Evolutionary conservation across 305 asterid species (phyloP).

Genomic region (Plantago coronopus): DNA sequence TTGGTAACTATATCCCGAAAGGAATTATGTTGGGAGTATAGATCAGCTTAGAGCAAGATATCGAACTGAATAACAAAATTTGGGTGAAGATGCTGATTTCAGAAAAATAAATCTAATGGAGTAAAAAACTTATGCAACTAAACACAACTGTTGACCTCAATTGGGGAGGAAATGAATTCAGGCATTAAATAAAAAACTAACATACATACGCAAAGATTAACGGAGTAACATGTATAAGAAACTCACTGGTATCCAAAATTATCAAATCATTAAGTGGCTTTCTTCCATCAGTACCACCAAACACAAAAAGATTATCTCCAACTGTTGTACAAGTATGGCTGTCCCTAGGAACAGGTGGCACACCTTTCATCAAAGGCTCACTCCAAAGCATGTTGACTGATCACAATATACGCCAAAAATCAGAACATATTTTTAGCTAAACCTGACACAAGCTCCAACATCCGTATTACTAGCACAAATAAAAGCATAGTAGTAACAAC

Average conservation of each 20-base stretch:
- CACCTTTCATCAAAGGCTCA: constrained; percentile 60
- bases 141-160: too few species aligned
- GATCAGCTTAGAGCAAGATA: constrained; percentile 2
- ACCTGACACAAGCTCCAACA: background rate
- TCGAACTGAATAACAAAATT: background rate
- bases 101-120: too few species aligned
- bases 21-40: background rate
- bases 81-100: too few species aligned
- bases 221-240: constrained; percentile 17
- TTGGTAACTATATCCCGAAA: background rate
- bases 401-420: constrained; percentile 19
- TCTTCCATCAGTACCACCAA: constrained; percentile 94
- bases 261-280: constrained; percentile 79
- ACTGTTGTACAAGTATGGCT: constrained; percentile 93
- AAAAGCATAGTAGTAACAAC: too few species aligned
- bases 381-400: constrained; percentile 77
- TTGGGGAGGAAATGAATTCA: too few species aligned
- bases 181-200: background rate
- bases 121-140: too few species aligned
- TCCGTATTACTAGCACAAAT: background rate
- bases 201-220: constrained; percentile 4
- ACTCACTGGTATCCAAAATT: constrained; percentile 77
- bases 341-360: constrained; percentile 82
- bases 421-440: constrained; percentile 8
- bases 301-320: constrained; percentile 76